phyloP scores from a whole-genome alignment of 768 basidiomycete species.

The Russula abietina region DNA sequence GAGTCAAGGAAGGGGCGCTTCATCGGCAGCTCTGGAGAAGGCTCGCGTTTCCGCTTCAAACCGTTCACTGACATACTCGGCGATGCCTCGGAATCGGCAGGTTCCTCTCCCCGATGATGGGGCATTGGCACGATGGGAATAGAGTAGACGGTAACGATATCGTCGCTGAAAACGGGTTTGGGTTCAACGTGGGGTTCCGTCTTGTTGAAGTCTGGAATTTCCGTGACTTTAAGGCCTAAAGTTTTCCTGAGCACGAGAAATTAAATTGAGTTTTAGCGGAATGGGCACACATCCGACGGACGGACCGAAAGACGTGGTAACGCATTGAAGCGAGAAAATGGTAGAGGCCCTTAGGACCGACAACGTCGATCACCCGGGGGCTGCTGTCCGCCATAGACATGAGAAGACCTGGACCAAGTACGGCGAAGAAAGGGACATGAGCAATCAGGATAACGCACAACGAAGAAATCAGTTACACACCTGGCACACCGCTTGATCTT shows the following conservation, averaged over 20 bases:
- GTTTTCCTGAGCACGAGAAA: constrained; percentile 38
- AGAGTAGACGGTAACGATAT: constrained; percentile 58
- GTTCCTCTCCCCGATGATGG: not conserved
- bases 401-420: constrained; percentile 47
- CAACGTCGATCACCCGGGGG: constrained; percentile 49
- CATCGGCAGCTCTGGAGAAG: constrained; percentile 24
- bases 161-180: constrained; percentile 51
- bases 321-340: constrained; percentile 71
- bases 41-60: constrained; percentile 31
- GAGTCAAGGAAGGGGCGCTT: constrained; percentile 24
- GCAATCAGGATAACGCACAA: not conserved
- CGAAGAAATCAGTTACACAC: constrained; percentile 36
- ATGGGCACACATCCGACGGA: constrained; percentile 18
- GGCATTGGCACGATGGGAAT: constrained; percentile 39
- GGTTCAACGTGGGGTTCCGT: constrained; percentile 29
- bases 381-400: constrained; percentile 78
- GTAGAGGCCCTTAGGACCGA: constrained; percentile 67
- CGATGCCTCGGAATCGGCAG: not conserved
- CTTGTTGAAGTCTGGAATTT: constrained; percentile 34
- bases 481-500: constrained; percentile 65
- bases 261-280: not conserved
- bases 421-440: not conserved
- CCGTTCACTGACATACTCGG: constrained; percentile 17
- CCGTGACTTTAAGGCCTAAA: constrained; percentile 42
- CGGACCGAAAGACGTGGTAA: constrained; percentile 58